phyloP scores from a whole-genome alignment of 768 basidiomycete genomes.

The Amanita muscaria region DNA sequence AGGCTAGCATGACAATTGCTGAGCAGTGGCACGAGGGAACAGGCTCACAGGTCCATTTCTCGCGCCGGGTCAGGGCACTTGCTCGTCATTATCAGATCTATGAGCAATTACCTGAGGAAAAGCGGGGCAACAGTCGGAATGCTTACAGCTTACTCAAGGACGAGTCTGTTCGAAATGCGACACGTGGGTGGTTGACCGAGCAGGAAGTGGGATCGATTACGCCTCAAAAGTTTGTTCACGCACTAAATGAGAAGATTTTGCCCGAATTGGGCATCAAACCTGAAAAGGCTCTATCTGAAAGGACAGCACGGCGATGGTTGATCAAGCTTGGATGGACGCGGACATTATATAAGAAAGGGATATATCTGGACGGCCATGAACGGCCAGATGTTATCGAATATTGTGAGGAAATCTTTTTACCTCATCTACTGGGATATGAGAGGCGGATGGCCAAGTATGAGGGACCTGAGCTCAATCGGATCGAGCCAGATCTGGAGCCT shows the following conservation, averaged over 20 bases:
- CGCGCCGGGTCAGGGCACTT: conserved; percentile 19
- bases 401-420: conserved; percentile 20
- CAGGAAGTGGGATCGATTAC: conserved; percentile 19
- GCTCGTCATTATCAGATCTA: conserved; percentile 30
- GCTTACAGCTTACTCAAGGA: conserved; percentile 15
- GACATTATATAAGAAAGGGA: conserved; percentile 18
- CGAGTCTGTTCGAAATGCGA: conserved; percentile 13
- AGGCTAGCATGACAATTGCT: conserved; percentile 26
- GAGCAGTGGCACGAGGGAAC: conserved; percentile 27
- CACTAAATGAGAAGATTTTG: conserved; percentile 22
- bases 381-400: conserved; percentile 26
- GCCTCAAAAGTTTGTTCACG: conserved; percentile 16
- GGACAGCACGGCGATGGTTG: conserved; percentile 32
- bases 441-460: no score
- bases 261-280: conserved; percentile 21
- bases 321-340: conserved; percentile 25
- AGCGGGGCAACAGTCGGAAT: conserved; percentile 16
- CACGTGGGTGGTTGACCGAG: conserved; percentile 15
- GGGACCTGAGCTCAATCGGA: no score
- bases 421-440: no score
- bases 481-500: no score
- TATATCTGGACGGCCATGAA: conserved; percentile 31
- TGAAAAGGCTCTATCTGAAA: no score
- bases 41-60: conserved; percentile 22
- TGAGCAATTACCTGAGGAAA: conserved; percentile 23